A percentile compares a stretch with the other conserved stretches of the same genome.
These are phyloP conservation scores for Plasmopara viticola DNA, from an alignment of 352 stramenopile genomes.

Conservation along the genomic window DNA sequence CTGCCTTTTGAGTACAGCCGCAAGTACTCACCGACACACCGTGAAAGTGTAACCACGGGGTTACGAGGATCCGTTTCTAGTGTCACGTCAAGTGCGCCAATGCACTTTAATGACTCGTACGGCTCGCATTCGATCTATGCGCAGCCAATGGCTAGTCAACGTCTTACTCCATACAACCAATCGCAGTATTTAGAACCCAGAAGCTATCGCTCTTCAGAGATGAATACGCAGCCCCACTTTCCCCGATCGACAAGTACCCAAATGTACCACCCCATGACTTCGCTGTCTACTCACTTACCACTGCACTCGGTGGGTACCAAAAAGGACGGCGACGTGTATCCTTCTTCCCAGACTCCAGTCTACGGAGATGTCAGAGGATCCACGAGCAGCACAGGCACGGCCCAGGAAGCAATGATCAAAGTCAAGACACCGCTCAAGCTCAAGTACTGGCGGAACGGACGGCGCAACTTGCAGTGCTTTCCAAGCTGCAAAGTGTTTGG, in stretches of 20 bases:
- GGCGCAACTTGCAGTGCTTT: constrained; percentile 88
- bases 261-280: constrained; percentile 27
- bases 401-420: constrained; percentile 82
- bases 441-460: constrained; percentile 88
- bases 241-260: constrained; percentile 20
- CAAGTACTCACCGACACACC: constrained; percentile 27
- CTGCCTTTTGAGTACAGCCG: constrained; percentile 74
- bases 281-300: constrained; percentile 27
- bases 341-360: constrained; percentile 15
- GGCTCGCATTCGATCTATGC: constrained; percentile 23
- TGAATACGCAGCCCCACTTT: constrained; percentile 30
- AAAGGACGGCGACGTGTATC: constrained; percentile 34
- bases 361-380: constrained; percentile 7
- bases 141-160: constrained; percentile 10
- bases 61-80: constrained; percentile 3
- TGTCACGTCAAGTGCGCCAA: constrained; percentile 11
- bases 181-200: constrained; percentile 18
- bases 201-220: constrained; percentile 23
- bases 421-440: constrained; percentile 78
- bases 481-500: constrained; percentile 86
- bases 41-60: constrained; percentile 14
- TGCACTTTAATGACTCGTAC: constrained; percentile 34
- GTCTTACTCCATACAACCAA: constrained; percentile 19
- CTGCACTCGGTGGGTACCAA: constrained; percentile 40
- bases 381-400: constrained; percentile 15